Evolutionary conservation across 371 early-diverging fungal species (phyloP), one percentile per base, ranked within the genome.

Genomic region (Mucor lusitanicus): DNA sequence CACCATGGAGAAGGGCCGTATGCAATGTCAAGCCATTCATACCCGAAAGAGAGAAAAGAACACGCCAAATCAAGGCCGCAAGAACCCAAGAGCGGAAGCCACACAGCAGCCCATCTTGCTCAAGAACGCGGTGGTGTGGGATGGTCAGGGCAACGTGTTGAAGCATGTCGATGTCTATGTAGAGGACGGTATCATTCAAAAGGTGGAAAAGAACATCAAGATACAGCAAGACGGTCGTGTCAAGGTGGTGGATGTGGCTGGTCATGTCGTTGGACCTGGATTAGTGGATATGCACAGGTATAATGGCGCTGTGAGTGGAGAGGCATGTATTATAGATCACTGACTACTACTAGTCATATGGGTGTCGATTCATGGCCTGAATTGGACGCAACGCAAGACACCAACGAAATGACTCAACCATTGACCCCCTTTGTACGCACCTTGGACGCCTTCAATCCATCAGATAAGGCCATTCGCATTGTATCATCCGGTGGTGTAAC

Each of bases 221-320:
- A 25, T 28, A 33, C 1, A 3, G 33, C n/a, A n/a, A n/a, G 13
- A 15, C 15, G 13, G 70, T 3, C 68, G 74, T 13, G 68, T 65
- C 3, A 75, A 78, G n/a, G 64, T 78, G 3, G 84, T 91, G 50
- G 88, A 93, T 64, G 86, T 85, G 56, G 78, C 82, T 62, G 89
- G 90, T 5, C 87, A 87, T 44, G 84, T 84, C 42, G 77, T 93
- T 12, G 84, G 90, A 11, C 93, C 93, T 56, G 92, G 93, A 57
- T 65, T 93, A 21, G 89, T 93, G 6, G 93, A 92, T 71, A 86
- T 87, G 90, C 90, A 93, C 66, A 85, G 85, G 89, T 90, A 81
- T n/a, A n/a, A n/a, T n/a, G n/a, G n/a, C n/a, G n/a, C n/a, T 68
- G 39, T 13, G 28, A 23, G 15, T 8, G 60, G 46, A 15, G 13